Conservation (phyloP, 73 alveolate genomes). For the Tetrahymena thermophila region DNA sequence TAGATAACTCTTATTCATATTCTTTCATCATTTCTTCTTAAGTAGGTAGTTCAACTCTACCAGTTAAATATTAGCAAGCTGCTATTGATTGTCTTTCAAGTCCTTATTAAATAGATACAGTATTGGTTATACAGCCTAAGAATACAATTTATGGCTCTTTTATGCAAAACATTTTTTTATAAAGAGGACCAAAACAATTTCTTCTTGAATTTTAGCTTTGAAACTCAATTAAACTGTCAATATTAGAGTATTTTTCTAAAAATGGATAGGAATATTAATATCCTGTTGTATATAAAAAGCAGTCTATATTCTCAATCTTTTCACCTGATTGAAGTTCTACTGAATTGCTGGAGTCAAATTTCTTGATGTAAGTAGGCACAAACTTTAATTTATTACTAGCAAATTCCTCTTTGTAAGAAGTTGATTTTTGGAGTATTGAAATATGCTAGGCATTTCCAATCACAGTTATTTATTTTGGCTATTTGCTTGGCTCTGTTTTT, state of each 20-base stretch:
- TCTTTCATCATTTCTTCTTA: not conserved
- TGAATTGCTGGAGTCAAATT: not conserved
- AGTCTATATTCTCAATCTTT: not conserved
- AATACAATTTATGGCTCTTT: not conserved
- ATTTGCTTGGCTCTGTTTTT: not conserved
- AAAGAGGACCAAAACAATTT: not conserved
- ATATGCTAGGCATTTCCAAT: not conserved
- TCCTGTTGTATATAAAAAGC: not conserved
- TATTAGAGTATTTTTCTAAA: not conserved
- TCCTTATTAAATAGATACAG: not conserved
- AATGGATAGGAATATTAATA: not conserved
- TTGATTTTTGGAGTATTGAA: not conserved
- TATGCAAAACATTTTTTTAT: slow-evolving; percentile 1
- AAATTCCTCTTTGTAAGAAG: not conserved
- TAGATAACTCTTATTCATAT: not conserved
- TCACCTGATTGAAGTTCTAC: not conserved
- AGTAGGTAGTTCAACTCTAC: not conserved
- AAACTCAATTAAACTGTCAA: not conserved
- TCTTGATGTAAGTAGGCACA: not conserved
- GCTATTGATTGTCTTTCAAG: not conserved
- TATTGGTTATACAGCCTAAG: not conserved
- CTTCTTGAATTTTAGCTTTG: not conserved
- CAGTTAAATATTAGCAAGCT: not conserved
- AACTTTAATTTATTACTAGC: not conserved
- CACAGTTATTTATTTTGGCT: not conserved